Base-by-base conservation (phyloP, 2,329 filamentous ascomycete genomes). In the Hypoxylon sp. region DNA sequence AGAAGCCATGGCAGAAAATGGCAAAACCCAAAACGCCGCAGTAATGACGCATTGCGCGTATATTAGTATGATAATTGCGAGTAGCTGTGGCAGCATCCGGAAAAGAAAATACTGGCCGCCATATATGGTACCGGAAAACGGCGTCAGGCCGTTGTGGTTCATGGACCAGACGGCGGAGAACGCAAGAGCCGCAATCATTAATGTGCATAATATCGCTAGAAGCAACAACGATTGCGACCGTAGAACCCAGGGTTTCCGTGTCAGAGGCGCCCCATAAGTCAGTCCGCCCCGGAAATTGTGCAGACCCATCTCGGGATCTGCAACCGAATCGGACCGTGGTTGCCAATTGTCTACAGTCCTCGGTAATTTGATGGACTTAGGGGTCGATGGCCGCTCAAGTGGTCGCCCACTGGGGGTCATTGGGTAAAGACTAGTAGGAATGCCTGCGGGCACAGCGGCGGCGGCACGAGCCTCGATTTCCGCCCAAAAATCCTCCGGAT, bases 81-180 rank as follows among this genome's bases (percentile, higher is more conserved):
- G 77, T 0, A 97, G 82, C 63, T 94, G 93, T 1, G 95, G 95
- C 1, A 98, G 82, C 71, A 97, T 93, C 68, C 94, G 88, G 79
- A 97, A 96, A 51, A 97, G 80, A 78, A 98, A 97, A 80, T 97
- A 97, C 71, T 90, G 86, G 7, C 85, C 86, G 55, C 91, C 91
- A 68, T 92, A 91, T 64, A 94, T 91, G 31, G 81, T 84, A 50
- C 85, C 86, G 35, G 83, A 82, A 77, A 95, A 97, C 2, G 85
- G 80, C 76, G 88, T 89, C 11, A 98, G 82, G 0, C 93, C 93
- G 8, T 85, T 79, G 70, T 90, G 85, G 4, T 81, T 78, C 40
- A 84, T 80, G 10, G 92, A 93, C 81, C 89, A 94, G 37, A 92
- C 81, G 64, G 92, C 92, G 71, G 88, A 90, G 77, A 95, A 91